These are phyloP conservation scores for Heliamphora pulchella DNA, from an alignment of 179 eudicot genomes.

Conservation along the genomic window DNA sequence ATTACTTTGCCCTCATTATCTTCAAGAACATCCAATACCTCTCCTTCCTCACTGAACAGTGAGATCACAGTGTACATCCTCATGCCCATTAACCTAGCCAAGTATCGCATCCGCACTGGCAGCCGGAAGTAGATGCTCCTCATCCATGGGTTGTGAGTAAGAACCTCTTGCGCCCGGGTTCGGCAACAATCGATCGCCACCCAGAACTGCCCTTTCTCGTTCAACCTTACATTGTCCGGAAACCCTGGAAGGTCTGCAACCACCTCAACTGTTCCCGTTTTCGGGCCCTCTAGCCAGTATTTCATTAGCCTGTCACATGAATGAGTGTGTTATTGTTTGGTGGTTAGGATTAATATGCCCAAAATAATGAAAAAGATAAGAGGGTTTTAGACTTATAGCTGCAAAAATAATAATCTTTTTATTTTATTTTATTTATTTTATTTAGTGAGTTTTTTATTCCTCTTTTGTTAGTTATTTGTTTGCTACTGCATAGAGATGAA, in stretches of 20 bases:
- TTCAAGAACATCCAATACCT: conserved; percentile 67
- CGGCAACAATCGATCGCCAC: conserved; percentile 95
- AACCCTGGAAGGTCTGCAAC: conserved; percentile 75
- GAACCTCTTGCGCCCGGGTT: conserved; percentile 56
- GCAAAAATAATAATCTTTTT: too few species aligned
- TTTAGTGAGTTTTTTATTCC: too few species aligned
- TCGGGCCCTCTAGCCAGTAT: conserved; percentile 62
- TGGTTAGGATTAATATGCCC: background rate
- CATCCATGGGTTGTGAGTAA: conserved; percentile 67
- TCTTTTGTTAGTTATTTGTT: background rate
- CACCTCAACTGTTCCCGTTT: conserved; percentile 38
- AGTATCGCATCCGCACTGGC: conserved; percentile 52
- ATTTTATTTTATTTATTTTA: too few species aligned
- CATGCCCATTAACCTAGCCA: conserved; percentile 66
- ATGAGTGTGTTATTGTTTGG: background rate
- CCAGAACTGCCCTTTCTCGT: conserved; percentile 79
- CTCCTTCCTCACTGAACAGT: conserved; percentile 50
- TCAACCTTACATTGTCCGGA: conserved; percentile 78
- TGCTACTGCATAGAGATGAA: background rate
- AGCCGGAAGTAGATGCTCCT: conserved; percentile 66
- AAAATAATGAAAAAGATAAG: background rate
- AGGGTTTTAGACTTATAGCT: too few species aligned
- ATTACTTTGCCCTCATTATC: conserved; percentile 65
- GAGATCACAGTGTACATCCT: conserved; percentile 71
- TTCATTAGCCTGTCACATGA: conserved; percentile 45